These are phyloP conservation scores for Geotrichum citri-aurantii DNA, from an alignment of 1,139 yeast genomes.

Conservation along the genomic window DNA sequence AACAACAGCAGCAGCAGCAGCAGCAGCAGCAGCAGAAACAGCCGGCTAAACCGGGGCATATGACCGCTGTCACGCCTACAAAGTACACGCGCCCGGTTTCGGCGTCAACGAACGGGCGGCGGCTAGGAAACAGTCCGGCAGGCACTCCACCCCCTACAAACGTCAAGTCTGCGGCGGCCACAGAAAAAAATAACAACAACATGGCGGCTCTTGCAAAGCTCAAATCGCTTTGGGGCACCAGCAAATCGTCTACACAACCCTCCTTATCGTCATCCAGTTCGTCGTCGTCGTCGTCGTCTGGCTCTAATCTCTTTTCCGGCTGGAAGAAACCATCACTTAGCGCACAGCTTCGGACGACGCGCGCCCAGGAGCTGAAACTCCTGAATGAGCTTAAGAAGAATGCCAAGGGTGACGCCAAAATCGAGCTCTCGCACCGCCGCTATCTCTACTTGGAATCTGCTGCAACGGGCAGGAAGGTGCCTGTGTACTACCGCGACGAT, in stretches of 20 bases:
- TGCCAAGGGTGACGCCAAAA: slow-evolving; percentile 65
- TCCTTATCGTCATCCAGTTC: slow-evolving; percentile 2
- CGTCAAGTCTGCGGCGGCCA: not conserved
- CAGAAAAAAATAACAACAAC: slow-evolving; percentile 3
- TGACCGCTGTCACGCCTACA: slow-evolving; percentile 2
- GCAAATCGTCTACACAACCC: not conserved
- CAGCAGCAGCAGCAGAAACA: slow-evolving; percentile 1
- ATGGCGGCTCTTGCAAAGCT: slow-evolving; percentile 16
- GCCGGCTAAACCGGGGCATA: slow-evolving; percentile 5
- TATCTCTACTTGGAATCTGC: slow-evolving; percentile 50
- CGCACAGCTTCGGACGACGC: not conserved
- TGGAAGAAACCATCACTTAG: slow-evolving; percentile 16
- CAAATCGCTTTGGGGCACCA: slow-evolving; percentile 13
- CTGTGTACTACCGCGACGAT: slow-evolving; percentile 51
- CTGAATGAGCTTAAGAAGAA: slow-evolving; percentile 35
- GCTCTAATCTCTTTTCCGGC: slow-evolving; percentile 4
- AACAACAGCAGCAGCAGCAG: not conserved
- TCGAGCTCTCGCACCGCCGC: slow-evolving; percentile 52
- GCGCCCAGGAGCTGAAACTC: slow-evolving; percentile 4
- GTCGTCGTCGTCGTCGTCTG: too few relatives aligned
- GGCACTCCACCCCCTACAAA: not conserved
- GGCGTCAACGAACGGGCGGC: slow-evolving; percentile 1
- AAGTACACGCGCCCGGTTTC: not conserved
- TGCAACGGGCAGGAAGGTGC: slow-evolving; percentile 28
- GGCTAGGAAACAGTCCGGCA: not conserved